phyloP scores from a whole-genome alignment of 805 yeast genomes.

The Gaillardinia entomophila region DNA sequence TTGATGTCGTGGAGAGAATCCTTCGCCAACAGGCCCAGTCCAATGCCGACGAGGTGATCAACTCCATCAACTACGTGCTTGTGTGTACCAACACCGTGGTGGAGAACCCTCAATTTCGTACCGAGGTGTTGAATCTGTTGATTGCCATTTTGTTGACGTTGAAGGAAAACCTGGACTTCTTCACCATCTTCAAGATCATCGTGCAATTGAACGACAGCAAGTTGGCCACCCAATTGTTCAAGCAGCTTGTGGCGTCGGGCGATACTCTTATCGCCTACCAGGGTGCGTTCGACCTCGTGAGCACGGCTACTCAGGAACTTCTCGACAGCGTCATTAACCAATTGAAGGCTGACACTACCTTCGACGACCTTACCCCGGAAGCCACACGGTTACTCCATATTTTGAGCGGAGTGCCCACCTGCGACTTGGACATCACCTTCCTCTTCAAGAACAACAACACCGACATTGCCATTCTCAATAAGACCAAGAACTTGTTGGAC shows the following conservation, averaged over 20 bases:
- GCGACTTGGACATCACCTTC: constrained; percentile 88
- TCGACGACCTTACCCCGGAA: constrained; percentile 16
- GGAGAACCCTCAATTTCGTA: constrained; percentile 87
- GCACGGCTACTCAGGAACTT: constrained; percentile 86
- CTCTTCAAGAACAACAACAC: constrained; percentile 81
- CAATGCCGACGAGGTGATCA: constrained; percentile 49
- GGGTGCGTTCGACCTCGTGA: constrained; percentile 91
- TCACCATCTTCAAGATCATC: constrained; percentile 76
- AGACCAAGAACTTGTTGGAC: constrained; percentile 75
- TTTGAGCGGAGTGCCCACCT: constrained; percentile 86
- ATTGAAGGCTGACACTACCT: constrained; percentile 25
- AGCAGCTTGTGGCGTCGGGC: constrained; percentile 47
- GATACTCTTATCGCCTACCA: constrained; percentile 70
- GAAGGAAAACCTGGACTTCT: constrained; percentile 63
- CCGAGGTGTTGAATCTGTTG: constrained; percentile 67
- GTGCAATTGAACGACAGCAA: constrained; percentile 78
- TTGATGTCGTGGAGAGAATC: constrained; percentile 68
- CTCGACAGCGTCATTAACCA: constrained; percentile 49
- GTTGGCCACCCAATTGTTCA: constrained; percentile 66
- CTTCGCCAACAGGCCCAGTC: constrained; percentile 32
- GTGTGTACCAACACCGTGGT: constrained; percentile 67
- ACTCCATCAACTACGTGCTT: constrained; percentile 66
- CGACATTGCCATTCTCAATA: constrained; percentile 74
- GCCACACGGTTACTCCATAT: constrained; percentile 54
- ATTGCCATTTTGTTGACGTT: constrained; percentile 55